Evolutionary conservation across 23 red algal species (phyloP).

Genomic region (Gracilaria vermiculophylla): DNA sequence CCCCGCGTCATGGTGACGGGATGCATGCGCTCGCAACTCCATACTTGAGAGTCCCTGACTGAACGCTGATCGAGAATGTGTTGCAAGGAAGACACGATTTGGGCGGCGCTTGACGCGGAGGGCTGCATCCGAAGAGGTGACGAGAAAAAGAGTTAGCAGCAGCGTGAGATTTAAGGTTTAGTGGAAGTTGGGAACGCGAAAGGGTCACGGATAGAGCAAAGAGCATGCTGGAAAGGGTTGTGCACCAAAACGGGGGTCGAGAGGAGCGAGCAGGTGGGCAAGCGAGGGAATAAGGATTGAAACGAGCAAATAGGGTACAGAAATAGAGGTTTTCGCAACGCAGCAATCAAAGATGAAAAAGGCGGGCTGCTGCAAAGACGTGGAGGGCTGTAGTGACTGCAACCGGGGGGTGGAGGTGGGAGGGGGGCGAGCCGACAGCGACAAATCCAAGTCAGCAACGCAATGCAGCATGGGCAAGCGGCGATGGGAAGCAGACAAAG

Average conservation of each 20-base stretch:
- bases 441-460: too few species aligned
- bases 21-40: not conserved
- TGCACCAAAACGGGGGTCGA: not conserved
- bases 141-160: not conserved
- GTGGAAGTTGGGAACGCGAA: not conserved
- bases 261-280: not conserved
- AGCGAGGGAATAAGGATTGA: too few species aligned
- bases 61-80: not conserved
- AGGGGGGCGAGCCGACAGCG: too few species aligned
- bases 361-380: too few species aligned
- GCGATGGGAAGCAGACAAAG: too few species aligned
- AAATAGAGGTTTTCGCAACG: too few species aligned
- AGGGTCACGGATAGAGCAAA: not conserved
- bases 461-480: too few species aligned
- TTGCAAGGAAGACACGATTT: conserved; percentile 34
- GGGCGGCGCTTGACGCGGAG: not conserved
- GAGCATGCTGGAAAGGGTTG: not conserved
- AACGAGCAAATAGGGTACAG: too few species aligned
- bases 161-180: not conserved
- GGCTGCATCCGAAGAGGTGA: not conserved
- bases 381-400: too few species aligned
- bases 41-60: not conserved
- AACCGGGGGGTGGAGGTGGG: too few species aligned
- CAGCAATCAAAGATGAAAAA: too few species aligned
- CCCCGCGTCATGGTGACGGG: conserved; percentile 11